Evolutionary conservation across 495 filamentous ascomycete genomes (phyloP), one percentile per base, ranked within the genome.

Genomic region (Trichocladium uniseriatum): DNA sequence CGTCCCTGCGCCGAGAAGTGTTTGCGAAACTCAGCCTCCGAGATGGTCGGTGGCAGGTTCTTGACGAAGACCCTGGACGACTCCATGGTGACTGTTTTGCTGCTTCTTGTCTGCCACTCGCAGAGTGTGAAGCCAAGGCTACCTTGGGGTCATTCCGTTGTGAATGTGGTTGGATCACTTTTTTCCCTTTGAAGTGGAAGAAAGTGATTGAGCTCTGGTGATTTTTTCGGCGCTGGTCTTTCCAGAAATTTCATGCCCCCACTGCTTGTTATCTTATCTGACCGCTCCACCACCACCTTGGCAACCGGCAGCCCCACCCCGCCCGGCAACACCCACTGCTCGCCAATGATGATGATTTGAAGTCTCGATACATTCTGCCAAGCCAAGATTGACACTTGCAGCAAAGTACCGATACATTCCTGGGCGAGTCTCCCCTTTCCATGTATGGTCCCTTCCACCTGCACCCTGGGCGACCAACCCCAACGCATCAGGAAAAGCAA

Each of bases 51-150:
- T 34, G 88, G 89, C 38, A 92, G 71, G 52, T 86, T 88, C 66
- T 83, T 86, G 62, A 98, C 81, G 65, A 96, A 99, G 36, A 99
- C 81, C 60, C 92, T 80, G 41, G 94, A 87, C n/a, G 82, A 83
- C 55, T 76, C 74, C 79, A 78, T 79, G 20, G 15, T 59, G 28
- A 1, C 22, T 38, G 10, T 24, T 45, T 27, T 54, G 29, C 20
- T 50, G 19, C 53, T 48, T 51, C 42, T 29, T 50, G 45, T 53
- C 55, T 59, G 55, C 51, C 43, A 35, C 35, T 43, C 48, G 48
- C 57, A 54, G 55, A 45, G 38, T 21, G 21, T 48, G 44, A 43
- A 56, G 43, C 40, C 19, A 48, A 45, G 38, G 49, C 53, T 64
- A 56, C 54, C 55, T 48, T 20, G 31, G 15, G 43, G 41, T 55